phyloP scores from a whole-genome alignment of 2,329 filamentous ascomycete species.

The Aspergillus hortae region DNA sequence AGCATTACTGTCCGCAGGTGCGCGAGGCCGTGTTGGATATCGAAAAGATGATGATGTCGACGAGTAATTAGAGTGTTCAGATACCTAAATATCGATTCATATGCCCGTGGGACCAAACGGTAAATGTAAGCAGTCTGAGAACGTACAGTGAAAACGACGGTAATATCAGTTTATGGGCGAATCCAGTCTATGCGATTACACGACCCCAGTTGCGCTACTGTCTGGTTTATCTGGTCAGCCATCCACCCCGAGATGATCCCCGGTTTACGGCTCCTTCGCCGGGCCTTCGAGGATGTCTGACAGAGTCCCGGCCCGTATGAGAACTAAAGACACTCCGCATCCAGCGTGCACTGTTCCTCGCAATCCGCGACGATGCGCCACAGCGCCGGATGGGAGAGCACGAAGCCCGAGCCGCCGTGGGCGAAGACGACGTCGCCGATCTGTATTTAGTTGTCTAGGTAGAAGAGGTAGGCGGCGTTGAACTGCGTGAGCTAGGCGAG shows the following conservation, averaged over 20 bases:
- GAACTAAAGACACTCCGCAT: not conserved
- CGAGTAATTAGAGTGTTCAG: conserved; percentile 16
- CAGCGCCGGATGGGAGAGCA: conserved; percentile 47
- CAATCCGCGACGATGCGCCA: conserved; percentile 33
- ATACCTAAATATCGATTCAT: not conserved
- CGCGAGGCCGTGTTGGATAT: conserved; percentile 68
- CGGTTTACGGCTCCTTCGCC: not conserved
- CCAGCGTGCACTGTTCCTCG: not conserved
- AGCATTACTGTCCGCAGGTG: conserved; percentile 84
- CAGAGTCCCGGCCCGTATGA: not conserved
- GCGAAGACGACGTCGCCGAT: conserved; percentile 45
- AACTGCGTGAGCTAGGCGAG: conserved; percentile 48
- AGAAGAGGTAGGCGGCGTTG: conserved; percentile 43
- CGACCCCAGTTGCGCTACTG: not conserved
- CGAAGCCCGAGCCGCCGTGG: conserved; percentile 49
- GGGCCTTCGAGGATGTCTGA: not conserved
- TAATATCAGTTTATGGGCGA: not conserved
- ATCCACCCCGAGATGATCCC: not conserved
- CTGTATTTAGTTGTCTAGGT: conserved; percentile 50
- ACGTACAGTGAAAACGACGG: too few species aligned
- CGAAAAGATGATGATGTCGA: conserved; percentile 62
- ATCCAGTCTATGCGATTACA: not conserved
- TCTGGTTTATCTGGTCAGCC: not conserved
- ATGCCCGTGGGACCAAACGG: too few species aligned
- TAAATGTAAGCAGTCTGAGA: too few species aligned